Evolutionary conservation across 768 basidiomycete genomes (phyloP), one percentile per base, ranked within the genome.

Genomic region (Thelephora aurantiotincta): DNA sequence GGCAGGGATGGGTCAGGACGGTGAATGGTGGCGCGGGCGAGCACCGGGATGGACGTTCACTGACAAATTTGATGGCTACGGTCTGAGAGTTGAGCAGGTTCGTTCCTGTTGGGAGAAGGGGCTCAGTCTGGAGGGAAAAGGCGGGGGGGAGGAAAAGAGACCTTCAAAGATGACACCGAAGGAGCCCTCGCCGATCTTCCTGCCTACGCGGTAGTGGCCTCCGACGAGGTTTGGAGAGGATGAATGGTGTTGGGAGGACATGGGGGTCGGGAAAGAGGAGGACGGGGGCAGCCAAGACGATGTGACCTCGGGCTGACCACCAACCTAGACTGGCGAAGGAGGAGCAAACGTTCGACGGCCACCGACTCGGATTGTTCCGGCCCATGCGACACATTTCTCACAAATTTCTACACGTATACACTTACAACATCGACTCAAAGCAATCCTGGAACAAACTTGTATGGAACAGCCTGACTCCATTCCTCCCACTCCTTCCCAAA

Each of bases 11-110:
- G 46, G 26, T 48, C 51, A 55, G 51, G 46, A 45, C 30, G 50
- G 53, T 19, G 14, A n/a, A 38, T 43, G 43, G 33, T n/a, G 52
- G 18, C 13, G 33, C 22, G 18, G 30, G 3, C 49, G 35, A 49
- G 46, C 41, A 48, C 55, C 37, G 52, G 33, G 48, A 48, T 23
- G 38, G 49, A 49, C 48, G 51, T 22, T 33, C 37, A 45, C 93
- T 67, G 60, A 98, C 96, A 77, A 99, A 99, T 74, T 99, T 99
- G 80, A 99, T 98, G 53, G 96, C 96, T 51, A 98, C 94, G 9
- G 92, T 93, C 69, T 94, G 92, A 3, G 87, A 91, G 73, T 99
- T 99, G 68, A 98, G 80, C 30, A 99, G 73, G 62, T 99, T 99
- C 6, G 92, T 94, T 22, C 94, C 94, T 97, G 59, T 44, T 44